Evolutionary conservation across 129 eudicot species (phyloP).

Genomic region (Centaurea solstitialis): DNA sequence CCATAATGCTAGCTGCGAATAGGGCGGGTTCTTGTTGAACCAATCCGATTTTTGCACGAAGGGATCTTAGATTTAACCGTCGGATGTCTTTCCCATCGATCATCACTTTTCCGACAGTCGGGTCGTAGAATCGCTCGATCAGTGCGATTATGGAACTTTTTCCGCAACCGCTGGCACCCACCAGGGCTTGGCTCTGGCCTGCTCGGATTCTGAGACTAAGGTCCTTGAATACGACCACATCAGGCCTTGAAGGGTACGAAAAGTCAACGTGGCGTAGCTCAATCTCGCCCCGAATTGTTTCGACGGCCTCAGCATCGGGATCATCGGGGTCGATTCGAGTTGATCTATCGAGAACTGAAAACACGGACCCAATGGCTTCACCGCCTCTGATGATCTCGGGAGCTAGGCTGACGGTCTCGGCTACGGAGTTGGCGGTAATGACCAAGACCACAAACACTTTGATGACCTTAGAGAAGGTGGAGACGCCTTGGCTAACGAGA

Average conservation of each 20-base stretch:
- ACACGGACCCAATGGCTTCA: slow-evolving; percentile 95
- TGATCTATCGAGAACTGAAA: slow-evolving; percentile 73
- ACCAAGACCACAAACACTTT: slow-evolving; percentile 88
- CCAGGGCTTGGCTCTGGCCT: slow-evolving; percentile 95
- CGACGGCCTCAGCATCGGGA: slow-evolving; percentile 69
- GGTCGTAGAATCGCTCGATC: slow-evolving; percentile 89
- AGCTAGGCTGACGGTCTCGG: slow-evolving; percentile 93
- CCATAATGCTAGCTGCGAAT: slow-evolving; percentile 88
- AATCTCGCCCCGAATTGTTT: slow-evolving; percentile 78
- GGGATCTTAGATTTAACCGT: slow-evolving; percentile 64
- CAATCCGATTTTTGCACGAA: slow-evolving; percentile 76
- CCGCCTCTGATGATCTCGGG: slow-evolving; percentile 95
- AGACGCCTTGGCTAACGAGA: slow-evolving; percentile 68
- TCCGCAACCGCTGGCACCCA: slow-evolving; percentile 95
- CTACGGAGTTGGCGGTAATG: slow-evolving; percentile 90
- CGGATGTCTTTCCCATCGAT: slow-evolving; percentile 91
- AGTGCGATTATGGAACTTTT: slow-evolving; percentile 86
- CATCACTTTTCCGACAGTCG: slow-evolving; percentile 80
- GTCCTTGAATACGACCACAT: slow-evolving; percentile 75
- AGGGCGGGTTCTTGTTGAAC: slow-evolving; percentile 94
- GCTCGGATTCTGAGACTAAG: slow-evolving; percentile 86
- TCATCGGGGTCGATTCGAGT: slow-evolving; percentile 90
- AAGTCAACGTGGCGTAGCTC: slow-evolving; percentile 94
- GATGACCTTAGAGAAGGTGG: slow-evolving; percentile 90
- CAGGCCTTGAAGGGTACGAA: slow-evolving; percentile 89